phyloP scores from a whole-genome alignment of 345 rosid genomes.

The Sonneratia caseolaris region DNA sequence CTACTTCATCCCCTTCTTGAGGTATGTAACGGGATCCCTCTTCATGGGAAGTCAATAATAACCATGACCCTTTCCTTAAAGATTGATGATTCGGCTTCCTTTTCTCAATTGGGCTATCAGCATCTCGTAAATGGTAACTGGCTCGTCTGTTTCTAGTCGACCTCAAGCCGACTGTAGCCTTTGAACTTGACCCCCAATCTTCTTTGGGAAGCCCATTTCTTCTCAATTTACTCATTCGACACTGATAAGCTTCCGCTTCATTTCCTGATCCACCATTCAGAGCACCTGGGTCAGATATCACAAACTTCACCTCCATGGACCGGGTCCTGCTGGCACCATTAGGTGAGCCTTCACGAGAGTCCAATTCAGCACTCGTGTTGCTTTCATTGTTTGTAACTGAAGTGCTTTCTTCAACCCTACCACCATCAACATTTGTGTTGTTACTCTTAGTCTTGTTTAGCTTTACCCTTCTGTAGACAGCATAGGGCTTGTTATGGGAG shows the following conservation, averaged over 20 bases:
- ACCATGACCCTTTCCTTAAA: conserved; percentile 61
- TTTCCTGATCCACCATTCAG: conserved; percentile 5
- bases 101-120: conserved; percentile 42
- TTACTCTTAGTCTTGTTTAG: conserved; percentile 34
- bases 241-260: conserved; percentile 18
- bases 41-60: conserved; percentile 66
- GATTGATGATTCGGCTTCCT: conserved; percentile 46
- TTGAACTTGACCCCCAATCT: conserved; percentile 65
- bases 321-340: conserved; percentile 26
- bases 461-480: conserved; percentile 75
- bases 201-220: conserved; percentile 38
- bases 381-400: conserved; percentile 30
- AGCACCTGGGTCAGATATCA: background rate
- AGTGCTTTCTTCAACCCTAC: conserved; percentile 31
- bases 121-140: conserved; percentile 46
- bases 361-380: conserved; percentile 22
- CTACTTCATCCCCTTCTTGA: conserved; percentile 80
- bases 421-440: conserved; percentile 22
- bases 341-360: conserved; percentile 26
- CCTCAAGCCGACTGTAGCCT: conserved; percentile 53
- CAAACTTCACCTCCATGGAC: conserved; percentile 25
- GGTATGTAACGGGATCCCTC: conserved; percentile 93
- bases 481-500: conserved; percentile 49
- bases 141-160: conserved; percentile 79
- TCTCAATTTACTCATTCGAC: conserved; percentile 11